Evolutionary conservation across 345 rosid genomes (phyloP), one percentile per base, ranked within the genome.

Genomic region (Acer yangbiense): DNA sequence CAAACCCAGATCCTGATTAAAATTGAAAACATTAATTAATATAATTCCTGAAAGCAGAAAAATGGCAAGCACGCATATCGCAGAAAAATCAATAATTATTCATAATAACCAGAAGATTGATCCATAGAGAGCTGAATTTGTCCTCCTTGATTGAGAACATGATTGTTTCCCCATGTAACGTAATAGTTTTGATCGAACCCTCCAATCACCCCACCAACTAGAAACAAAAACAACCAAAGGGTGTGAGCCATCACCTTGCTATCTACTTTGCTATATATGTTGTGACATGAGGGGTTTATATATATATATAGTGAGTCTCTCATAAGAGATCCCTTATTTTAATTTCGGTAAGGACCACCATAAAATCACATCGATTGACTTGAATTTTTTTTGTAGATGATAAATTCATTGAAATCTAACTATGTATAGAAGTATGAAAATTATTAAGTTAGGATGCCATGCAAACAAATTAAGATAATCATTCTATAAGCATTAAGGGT

Each of bases 61-160:
- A 43, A 43, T 9, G 46, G 46, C 46, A 43, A 9, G 10, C 46
- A 43, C 7, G 39, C 39, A 35, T 35, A 2, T 2, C 0, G 39
- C 39, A 35, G 39, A 35, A 5, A 43, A 43, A 43, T 43, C 10
- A 43, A 9, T 8, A 9, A 43, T 43, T 7, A 5, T 6, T 41
- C 0, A 43, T 43, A 12, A 29, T 52, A n/a, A 90, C 93, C 93
- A 7, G 91, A 88, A 80, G 82, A 74, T 3, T 17, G 16, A 76
- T 90, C 93, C 82, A 88, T 25, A 1, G 90, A 88, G 52, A 90
- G 91, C 83, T 83, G 89, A 73, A 86, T 61, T 63, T 79, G 64
- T n/a, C 14, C 82, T 66, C 86, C 89, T 63, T 76, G 68, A 69
- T 84, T 50, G 5, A 78, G 73, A 55, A 84, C 81, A 60, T 84